These are phyloP conservation scores for Fagopyrum homotropicum DNA, from an alignment of 148 eudicot genomes.

Conservation along the genomic window DNA sequence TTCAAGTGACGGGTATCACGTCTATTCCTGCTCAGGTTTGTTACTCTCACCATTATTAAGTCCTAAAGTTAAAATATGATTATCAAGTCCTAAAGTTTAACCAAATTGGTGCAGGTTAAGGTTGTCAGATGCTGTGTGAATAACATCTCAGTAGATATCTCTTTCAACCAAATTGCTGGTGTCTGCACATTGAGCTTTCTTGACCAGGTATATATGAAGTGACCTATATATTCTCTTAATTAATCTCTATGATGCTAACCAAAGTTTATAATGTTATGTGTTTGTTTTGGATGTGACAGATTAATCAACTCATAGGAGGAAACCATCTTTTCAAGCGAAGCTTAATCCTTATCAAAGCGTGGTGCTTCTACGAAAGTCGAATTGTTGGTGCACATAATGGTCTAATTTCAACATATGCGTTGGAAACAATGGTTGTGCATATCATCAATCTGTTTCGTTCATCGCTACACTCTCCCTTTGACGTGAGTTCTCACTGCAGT, in stretches of 20 bases:
- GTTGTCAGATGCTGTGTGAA: constrained; percentile 44
- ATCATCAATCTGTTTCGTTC: constrained; percentile 36
- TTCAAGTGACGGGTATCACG: constrained; percentile 33
- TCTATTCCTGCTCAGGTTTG: constrained; percentile 48
- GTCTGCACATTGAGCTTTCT: constrained; percentile 37
- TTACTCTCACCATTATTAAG: neutral
- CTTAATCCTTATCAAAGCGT: constrained; percentile 47
- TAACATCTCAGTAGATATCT: constrained; percentile 39
- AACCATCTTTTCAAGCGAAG: constrained; percentile 54
- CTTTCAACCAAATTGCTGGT: constrained; percentile 50
- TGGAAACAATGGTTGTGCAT: constrained; percentile 45
- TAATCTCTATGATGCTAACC: no score
- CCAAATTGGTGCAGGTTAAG: constrained; percentile 25
- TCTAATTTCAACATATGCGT: constrained; percentile 51
- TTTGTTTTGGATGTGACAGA: constrained; percentile 19
- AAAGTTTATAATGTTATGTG: neutral
- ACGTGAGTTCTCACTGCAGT: constrained; percentile 26
- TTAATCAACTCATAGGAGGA: constrained; percentile 37
- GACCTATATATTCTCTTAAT: neutral
- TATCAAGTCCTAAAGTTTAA: no score
- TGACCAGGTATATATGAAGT: constrained; percentile 27
- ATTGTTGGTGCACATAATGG: constrained; percentile 47
- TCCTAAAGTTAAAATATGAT: no score
- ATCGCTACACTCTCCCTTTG: constrained; percentile 32
- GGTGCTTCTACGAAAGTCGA: constrained; percentile 61